phyloP scores from a whole-genome alignment of 352 stramenopile genomes.

The Thalassiosira hispida region DNA sequence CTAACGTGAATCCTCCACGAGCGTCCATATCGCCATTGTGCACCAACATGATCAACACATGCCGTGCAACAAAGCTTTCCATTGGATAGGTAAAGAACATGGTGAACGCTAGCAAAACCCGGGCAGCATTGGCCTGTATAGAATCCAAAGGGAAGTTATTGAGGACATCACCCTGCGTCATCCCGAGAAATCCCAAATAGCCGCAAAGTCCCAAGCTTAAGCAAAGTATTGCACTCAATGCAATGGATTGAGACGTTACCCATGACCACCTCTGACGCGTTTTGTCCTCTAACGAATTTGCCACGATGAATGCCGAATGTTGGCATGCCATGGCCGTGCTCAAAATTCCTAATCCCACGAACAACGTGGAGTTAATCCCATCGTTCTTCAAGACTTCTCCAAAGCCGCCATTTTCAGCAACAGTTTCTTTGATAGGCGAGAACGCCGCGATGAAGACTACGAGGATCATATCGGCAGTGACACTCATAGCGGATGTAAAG shows the following conservation, averaged over 20 bases:
- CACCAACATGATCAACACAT: slow-evolving; percentile 70
- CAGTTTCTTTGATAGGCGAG: slow-evolving; percentile 60
- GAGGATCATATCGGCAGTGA: slow-evolving; percentile 70
- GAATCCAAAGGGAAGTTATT: slow-evolving; percentile 77
- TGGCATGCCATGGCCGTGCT: slow-evolving; percentile 81
- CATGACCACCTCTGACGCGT: slow-evolving; percentile 60
- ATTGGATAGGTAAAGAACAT: slow-evolving; percentile 84
- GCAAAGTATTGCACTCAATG: slow-evolving; percentile 54
- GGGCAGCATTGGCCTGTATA: slow-evolving; percentile 44
- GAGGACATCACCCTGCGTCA: slow-evolving; percentile 76
- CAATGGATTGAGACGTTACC: slow-evolving; percentile 63
- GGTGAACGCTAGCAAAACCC: slow-evolving; percentile 73
- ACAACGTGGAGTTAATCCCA: slow-evolving; percentile 67
- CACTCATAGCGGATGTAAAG: slow-evolving; percentile 65
- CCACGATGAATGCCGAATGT: slow-evolving; percentile 83
- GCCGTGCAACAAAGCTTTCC: slow-evolving; percentile 60
- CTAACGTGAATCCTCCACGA: slow-evolving; percentile 26
- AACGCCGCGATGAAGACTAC: slow-evolving; percentile 69
- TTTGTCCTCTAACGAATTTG: slow-evolving; percentile 62
- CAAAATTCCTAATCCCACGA: slow-evolving; percentile 82
- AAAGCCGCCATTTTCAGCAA: slow-evolving; percentile 66
- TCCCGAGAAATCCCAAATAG: slow-evolving; percentile 76
- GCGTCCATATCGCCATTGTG: slow-evolving; percentile 75
- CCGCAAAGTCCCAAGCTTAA: slow-evolving; percentile 64
- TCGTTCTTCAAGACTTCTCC: slow-evolving; percentile 53